These are phyloP conservation scores for Cairneyella variabilis DNA, from an alignment of 495 filamentous ascomycete species.

Conservation along the genomic window DNA sequence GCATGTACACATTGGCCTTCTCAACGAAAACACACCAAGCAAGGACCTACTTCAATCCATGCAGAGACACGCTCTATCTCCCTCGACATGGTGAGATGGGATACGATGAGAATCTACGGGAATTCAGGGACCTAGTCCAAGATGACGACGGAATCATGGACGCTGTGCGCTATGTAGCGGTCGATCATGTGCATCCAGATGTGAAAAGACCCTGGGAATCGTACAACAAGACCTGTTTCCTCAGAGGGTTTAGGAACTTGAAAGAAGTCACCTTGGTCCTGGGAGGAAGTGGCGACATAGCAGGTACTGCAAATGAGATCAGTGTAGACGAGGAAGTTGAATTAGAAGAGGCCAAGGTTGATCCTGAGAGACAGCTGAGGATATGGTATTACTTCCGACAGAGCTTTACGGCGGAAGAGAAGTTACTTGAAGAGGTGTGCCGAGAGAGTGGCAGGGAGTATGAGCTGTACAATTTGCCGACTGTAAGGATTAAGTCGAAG, in stretches of 20 bases:
- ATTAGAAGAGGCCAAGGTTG: conserved; percentile 7
- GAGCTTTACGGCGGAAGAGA: conserved; percentile 19
- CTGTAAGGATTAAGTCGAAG: conserved; percentile 11
- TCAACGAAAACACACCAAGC: conserved; percentile 28
- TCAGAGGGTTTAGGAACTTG: conserved; percentile 39
- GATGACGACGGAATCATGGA: conserved; percentile 9
- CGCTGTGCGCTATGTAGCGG: conserved; percentile 30
- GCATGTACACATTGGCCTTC: conserved; percentile 37
- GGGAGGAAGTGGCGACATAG: neutral
- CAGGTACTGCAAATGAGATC: neutral
- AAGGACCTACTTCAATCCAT: conserved; percentile 41
- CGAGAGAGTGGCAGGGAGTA: conserved; percentile 15
- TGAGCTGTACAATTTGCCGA: conserved; percentile 12
- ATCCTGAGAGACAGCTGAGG: conserved; percentile 16
- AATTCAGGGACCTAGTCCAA: conserved; percentile 27
- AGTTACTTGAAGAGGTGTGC: conserved; percentile 13
- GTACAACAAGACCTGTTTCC: conserved; percentile 45
- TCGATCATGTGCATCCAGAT: conserved; percentile 43
- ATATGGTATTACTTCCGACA: conserved; percentile 24
- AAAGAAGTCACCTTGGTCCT: conserved; percentile 37
- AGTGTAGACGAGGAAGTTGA: conserved; percentile 13
- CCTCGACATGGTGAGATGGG: conserved; percentile 42
- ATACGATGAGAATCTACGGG: conserved; percentile 41
- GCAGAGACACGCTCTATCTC: conserved; percentile 44
- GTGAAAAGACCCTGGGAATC: conserved; percentile 50